Evolutionary conservation across 2,329 filamentous ascomycete species (phyloP), one percentile per base, ranked within the genome.

Genomic region (Epichloe glyceriae): DNA sequence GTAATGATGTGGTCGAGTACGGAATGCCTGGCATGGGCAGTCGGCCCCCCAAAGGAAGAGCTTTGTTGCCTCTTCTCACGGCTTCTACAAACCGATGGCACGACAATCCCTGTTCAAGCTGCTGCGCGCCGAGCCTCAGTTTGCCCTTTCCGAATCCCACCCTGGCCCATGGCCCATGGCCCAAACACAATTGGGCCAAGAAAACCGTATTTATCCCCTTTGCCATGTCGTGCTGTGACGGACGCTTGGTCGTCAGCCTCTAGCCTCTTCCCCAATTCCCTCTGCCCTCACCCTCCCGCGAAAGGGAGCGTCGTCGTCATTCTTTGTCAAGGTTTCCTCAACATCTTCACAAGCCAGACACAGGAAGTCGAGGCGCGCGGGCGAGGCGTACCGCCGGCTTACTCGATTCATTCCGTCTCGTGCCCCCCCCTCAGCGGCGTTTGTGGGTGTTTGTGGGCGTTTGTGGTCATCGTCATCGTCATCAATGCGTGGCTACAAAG

Each of bases 201-300:
- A 47, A 50, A 26, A 35, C 39, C 48, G 39, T 50, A 47, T 53
- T 44, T 40, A 26, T 44, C 44, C 47, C 20, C 40, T 47, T 48
- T 46, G 38, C 48, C 48, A 45, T 53, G 51, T 30, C 43, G 12
- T 49, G 37, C 46, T 8, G 22, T 37, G 50, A 43, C 15, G 15
- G 38, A 17, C 15, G n/a, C 11, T 46, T 14, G 43, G 47, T 26
- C 33, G 47, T n/a, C 37, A 40, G 5, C 12, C 12, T 8, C 0
- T 30, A 10, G 30, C 30, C 42, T 39, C 11, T 19, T 39, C 3
- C 6, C 43, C 38, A n/a, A 46, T 34, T 51, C 19, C 39, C 26
- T 40, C 33, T 44, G 26, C 30, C 40, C 39, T 22, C 39, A 26
- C 37, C 40, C 39, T 22, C 39, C 35, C 17, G 39, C 7, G 5